Conservation (phyloP, 2,329 filamentous ascomycete genomes). For the Talaromyces sp. region DNA sequence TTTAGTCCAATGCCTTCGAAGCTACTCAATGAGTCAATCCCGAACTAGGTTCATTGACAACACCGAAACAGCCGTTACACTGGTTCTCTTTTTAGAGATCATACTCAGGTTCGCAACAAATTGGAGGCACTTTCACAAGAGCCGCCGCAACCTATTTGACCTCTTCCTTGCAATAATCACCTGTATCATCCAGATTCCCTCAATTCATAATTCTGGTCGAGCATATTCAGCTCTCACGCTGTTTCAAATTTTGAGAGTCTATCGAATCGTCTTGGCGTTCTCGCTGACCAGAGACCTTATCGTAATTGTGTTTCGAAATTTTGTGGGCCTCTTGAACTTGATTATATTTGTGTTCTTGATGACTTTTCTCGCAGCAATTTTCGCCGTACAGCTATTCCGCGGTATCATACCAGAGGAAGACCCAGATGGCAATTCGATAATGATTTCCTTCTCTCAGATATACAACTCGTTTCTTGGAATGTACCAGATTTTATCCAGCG, state of each 20-base stretch:
- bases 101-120: conserved; percentile 69
- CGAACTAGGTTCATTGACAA: conserved; percentile 62
- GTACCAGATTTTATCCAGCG: conserved; percentile 94
- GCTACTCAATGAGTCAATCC: conserved; percentile 63
- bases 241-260: conserved; percentile 89
- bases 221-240: conserved; percentile 82
- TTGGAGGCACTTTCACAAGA: conserved; percentile 74
- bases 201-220: conserved; percentile 65
- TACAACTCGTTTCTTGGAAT: conserved; percentile 96
- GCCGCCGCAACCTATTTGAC: conserved; percentile 73
- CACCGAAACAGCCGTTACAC: conserved; percentile 70
- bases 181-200: conserved; percentile 76
- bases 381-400: conserved; percentile 87
- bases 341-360: conserved; percentile 96
- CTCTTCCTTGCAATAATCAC: conserved; percentile 75
- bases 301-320: conserved; percentile 79
- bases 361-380: conserved; percentile 88
- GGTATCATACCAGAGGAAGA: conserved; percentile 71
- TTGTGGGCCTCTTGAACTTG: conserved; percentile 84
- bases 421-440: conserved; percentile 55
- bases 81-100: conserved; percentile 77
- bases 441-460: conserved; percentile 79
- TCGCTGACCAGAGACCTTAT: conserved; percentile 84
- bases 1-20: conserved; percentile 72
- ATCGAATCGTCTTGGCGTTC: conserved; percentile 85